Conservation (phyloP, 768 basidiomycete species). For the Leccinum truebloodii region DNA sequence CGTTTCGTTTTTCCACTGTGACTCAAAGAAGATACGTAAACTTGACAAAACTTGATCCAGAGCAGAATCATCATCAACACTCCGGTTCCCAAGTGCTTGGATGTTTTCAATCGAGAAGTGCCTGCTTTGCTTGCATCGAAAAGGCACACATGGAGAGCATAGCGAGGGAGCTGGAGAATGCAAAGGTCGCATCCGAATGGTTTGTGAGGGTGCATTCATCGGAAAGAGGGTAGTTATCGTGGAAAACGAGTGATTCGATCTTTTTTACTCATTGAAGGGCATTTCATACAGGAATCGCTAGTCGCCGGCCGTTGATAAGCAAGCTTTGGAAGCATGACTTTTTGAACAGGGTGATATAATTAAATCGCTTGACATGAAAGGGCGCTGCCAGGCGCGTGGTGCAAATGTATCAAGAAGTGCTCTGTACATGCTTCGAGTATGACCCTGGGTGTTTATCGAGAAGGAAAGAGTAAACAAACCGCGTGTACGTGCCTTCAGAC, state of each 20-base stretch:
- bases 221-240: conserved; percentile 1
- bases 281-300: too few relatives aligned
- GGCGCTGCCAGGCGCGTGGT: not conserved
- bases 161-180: conserved; percentile 37
- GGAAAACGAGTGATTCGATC: not conserved
- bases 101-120: conserved; percentile 42
- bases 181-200: not conserved
- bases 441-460: not conserved
- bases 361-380: too few relatives aligned
- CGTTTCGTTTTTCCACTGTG: not conserved
- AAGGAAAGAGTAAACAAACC: not conserved
- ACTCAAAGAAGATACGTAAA: not conserved
- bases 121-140: conserved; percentile 42
- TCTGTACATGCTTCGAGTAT: too few relatives aligned
- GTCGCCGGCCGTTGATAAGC: too few relatives aligned
- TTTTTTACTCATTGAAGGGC: not conserved
- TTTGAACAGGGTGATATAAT: too few relatives aligned
- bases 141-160: conserved; percentile 45
- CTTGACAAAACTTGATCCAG: conserved; percentile 35
- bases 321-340: too few relatives aligned
- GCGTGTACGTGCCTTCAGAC: not conserved
- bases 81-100: conserved; percentile 31
- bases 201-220: not conserved
- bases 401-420: not conserved
- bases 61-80: conserved; percentile 19